Evolutionary conservation across 305 asterid species (phyloP), one percentile per base, ranked within the genome.

Genomic region (Ruellia speciosa): DNA sequence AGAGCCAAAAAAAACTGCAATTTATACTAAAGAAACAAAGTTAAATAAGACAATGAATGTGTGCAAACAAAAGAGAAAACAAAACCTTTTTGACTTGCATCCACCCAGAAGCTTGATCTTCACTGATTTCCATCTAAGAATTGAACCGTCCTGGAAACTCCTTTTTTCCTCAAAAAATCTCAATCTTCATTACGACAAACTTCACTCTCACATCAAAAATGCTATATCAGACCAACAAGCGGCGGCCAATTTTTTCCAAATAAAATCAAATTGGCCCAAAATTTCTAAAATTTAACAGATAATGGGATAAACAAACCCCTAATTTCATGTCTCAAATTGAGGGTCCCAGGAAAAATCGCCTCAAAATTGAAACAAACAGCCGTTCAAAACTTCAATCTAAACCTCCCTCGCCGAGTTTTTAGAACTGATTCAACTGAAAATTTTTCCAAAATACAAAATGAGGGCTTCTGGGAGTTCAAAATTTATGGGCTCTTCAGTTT

Each of bases 101-200:
- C 99, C 99, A 93, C 55, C 97, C 99, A 68, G 99, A 86, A 49
- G 94, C 82, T 61, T 84, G 94, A 76, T 93, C 97, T 61, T 75
- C 83, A 68, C 69, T 65, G 61, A 70, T 73, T 70, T 81, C 93
- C 96, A 90, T 85, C 68, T 64, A 57, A 48, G 59, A 49, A 11
- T 54, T 52, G 58, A 55, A 49, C 67, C 57, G 45, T 56, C 64
- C 63, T 40, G 51, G 43, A 37, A 28, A 35, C 40, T 11, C 49
- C 16, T 28, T 15, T 28, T 15, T 60, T 63, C 37, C 60, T 50
- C 55, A 45, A 73, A 20, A n/a, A 74, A 66, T 64, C 76, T 69
- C 66, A 60, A 63, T 47, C 63, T 24, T 64, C 64, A 63, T 53
- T 20, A 55, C 47, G 33, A 45, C 31, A 58, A 31, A 43, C 11